phyloP scores from a whole-genome alignment of 169 alveolate species.

The Plasmodium billcollinsi region DNA sequence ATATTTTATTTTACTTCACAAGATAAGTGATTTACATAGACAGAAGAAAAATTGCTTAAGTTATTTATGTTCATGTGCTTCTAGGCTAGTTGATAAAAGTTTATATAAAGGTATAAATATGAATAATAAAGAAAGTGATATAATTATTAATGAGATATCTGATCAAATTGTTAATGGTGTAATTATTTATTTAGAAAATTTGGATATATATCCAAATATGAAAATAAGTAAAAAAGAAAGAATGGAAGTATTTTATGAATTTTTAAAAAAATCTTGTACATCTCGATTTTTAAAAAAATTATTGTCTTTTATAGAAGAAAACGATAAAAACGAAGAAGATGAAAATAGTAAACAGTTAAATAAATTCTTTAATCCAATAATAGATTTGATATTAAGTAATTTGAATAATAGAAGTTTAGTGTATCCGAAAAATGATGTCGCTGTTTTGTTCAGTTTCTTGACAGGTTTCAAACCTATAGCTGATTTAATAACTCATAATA shows the following conservation, averaged over 20 bases:
- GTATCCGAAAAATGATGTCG: conserved; percentile 73
- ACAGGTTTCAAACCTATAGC: conserved; percentile 64
- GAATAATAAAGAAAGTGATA: conserved; percentile 14
- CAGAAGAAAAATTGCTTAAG: conserved; percentile 62
- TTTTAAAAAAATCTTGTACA: conserved; percentile 60
- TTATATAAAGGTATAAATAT: conserved; percentile 27
- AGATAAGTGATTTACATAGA: conserved; percentile 49
- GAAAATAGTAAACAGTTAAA: conserved; percentile 42
- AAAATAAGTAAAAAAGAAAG: conserved; percentile 38
- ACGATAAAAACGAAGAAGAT: conserved; percentile 59
- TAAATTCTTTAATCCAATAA: conserved; percentile 42
- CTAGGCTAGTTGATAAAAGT: conserved; percentile 18
- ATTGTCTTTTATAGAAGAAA: conserved; percentile 34
- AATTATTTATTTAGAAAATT: conserved; percentile 46
- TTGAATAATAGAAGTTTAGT: conserved; percentile 34
- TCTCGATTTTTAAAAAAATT: conserved; percentile 51
- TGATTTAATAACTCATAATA: conserved; percentile 25
- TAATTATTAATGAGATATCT: conserved; percentile 37
- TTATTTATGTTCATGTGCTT: conserved; percentile 56
- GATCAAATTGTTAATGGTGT: conserved; percentile 41
- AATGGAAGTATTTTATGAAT: conserved; percentile 33
- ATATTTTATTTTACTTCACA: conserved; percentile 64
- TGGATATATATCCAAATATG: conserved; percentile 65
- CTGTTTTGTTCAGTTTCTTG: conserved; percentile 44
- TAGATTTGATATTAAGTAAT: conserved; percentile 46